These are phyloP conservation scores for Nannochloropsis granulata DNA, from an alignment of 108 stramenopile species.

Conservation along the genomic window DNA sequence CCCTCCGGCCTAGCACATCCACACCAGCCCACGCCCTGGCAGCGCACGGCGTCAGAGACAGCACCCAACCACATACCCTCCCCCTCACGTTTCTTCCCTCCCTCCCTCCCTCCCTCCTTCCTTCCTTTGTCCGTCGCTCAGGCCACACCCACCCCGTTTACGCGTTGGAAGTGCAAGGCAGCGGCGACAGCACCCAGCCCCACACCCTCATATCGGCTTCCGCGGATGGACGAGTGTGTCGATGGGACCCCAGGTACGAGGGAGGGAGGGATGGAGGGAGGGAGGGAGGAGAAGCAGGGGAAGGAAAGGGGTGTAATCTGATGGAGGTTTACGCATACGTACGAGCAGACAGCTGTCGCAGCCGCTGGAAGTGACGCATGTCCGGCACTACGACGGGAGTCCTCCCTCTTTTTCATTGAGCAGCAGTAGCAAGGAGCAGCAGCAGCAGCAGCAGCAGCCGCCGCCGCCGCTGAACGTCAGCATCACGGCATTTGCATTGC, in stretches of 20 bases:
- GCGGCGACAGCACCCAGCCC: not conserved
- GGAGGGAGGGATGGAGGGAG: not conserved
- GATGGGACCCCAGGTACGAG: not conserved
- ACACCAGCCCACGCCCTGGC: not conserved
- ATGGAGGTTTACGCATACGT: no score
- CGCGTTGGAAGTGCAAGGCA: not conserved
- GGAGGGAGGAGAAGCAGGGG: not conserved
- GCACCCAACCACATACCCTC: not conserved
- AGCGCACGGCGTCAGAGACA: not conserved
- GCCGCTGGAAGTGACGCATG: no score
- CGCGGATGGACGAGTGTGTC: not conserved
- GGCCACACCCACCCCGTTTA: not conserved
- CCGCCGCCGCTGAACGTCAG: not conserved
- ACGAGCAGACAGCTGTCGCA: no score
- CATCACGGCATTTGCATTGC: not conserved
- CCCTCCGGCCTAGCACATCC: not conserved
- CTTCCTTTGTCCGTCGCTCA: not conserved
- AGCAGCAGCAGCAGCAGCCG: not conserved
- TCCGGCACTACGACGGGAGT: no score
- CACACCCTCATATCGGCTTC: not conserved
- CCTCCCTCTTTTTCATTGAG: no score
- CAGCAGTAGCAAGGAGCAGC: no score
- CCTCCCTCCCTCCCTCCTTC: not conserved
- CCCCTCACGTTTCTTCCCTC: not conserved
- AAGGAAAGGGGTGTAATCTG: no score